phyloP scores from a whole-genome alignment of 345 rosid genomes.

The Syzygium aromaticum region DNA sequence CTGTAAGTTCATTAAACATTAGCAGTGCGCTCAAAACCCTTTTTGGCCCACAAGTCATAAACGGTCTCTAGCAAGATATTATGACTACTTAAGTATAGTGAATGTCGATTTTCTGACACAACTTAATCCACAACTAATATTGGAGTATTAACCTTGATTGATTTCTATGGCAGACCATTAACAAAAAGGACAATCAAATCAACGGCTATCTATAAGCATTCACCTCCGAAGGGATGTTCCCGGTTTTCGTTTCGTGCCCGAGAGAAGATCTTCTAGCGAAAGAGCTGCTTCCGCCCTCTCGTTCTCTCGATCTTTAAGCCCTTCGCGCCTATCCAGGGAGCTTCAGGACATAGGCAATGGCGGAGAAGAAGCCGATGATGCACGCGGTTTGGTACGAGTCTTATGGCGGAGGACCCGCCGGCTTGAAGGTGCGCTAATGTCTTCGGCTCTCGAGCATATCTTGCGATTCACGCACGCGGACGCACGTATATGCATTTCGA shows the following conservation, averaged over 20 bases:
- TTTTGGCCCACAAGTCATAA: too few relatives aligned
- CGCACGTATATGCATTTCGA: not conserved
- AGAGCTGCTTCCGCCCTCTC: not conserved
- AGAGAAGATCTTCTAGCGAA: not conserved
- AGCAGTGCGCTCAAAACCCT: too few relatives aligned
- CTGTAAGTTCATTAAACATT: too few relatives aligned
- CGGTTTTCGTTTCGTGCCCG: not conserved
- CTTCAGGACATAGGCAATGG: conserved; percentile 10
- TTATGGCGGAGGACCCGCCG: conserved; percentile 43
- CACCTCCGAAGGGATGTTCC: not conserved
- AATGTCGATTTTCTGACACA: too few relatives aligned
- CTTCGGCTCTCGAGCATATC: not conserved
- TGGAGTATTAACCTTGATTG: too few relatives aligned
- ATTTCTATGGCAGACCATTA: too few relatives aligned
- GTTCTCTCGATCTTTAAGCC: not conserved
- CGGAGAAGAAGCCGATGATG: conserved; percentile 17
- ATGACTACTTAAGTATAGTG: too few relatives aligned
- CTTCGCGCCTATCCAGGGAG: not conserved
- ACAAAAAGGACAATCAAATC: not conserved
- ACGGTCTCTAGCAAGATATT: too few relatives aligned
- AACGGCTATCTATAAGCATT: not conserved
- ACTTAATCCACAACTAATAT: too few relatives aligned
- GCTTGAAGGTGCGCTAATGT: conserved; percentile 23
- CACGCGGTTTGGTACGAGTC: conserved; percentile 21
- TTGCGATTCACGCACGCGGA: not conserved